Percentiles rank a stretch among this genome's conserved stretches.
Evolutionary conservation across 345 rosid species (phyloP).

Genomic region (Bruguiera sexangula): DNA sequence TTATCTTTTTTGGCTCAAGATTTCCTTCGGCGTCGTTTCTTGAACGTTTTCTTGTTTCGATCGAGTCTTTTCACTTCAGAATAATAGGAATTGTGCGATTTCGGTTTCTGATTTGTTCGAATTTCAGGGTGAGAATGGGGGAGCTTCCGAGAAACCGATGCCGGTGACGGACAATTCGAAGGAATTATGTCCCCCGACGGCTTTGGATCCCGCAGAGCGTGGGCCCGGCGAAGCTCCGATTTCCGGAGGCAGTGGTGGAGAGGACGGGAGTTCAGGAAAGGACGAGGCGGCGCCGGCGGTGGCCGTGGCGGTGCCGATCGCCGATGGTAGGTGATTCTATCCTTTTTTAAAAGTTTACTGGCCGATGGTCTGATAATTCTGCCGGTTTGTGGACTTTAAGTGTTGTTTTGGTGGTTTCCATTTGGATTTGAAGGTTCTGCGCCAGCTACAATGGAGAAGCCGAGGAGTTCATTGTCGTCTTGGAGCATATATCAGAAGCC

Average conservation of each 20-base stretch:
- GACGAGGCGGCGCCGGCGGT: conserved; percentile 47
- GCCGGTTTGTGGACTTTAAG: neutral
- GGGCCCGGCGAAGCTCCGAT: conserved; percentile 42
- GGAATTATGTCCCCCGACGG: conserved; percentile 46
- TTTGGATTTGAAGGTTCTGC: conserved; percentile 43
- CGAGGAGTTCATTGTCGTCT: conserved; percentile 43
- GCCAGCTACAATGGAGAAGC: conserved; percentile 51
- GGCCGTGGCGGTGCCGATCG: conserved; percentile 50
- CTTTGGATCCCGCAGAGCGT: conserved; percentile 53
- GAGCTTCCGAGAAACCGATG: conserved; percentile 43
- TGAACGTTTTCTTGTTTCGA: conserved; percentile 4
- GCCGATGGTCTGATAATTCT: neutral
- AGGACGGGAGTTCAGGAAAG: conserved; percentile 34
- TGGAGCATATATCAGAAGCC: conserved; percentile 48
- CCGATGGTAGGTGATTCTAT: conserved; percentile 46
- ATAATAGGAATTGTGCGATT: conserved; percentile 17
- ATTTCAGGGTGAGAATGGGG: conserved; percentile 57
- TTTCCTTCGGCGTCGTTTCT: neutral
- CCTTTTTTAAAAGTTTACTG: neutral
- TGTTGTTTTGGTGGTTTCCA: conserved; percentile 11
- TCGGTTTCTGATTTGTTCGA: conserved; percentile 14
- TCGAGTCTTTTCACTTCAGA: conserved; percentile 2
- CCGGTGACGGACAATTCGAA: conserved; percentile 52
- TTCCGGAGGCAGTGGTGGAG: conserved; percentile 38
- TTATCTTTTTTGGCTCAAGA: neutral